A percentile compares a stretch with the other conserved stretches of the same genome.
These are phyloP conservation scores for Botrytis squamosa DNA, from an alignment of 2,329 filamentous ascomycete species.

Conservation along the genomic window DNA sequence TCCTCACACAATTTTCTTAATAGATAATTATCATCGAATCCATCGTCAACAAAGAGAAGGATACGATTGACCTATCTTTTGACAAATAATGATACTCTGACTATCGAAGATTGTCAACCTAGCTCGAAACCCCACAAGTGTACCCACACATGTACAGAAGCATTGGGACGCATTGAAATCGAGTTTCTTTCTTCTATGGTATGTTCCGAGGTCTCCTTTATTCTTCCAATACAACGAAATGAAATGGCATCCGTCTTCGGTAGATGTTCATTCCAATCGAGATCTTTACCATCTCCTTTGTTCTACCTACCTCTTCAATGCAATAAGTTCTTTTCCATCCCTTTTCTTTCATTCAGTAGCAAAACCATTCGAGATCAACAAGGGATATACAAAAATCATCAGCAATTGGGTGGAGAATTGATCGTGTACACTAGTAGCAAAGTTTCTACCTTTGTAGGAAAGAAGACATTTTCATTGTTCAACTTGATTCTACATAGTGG, in stretches of 20 bases:
- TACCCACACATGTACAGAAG: background rate
- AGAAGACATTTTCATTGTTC: background rate
- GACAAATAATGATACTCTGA: background rate
- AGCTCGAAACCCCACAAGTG: background rate
- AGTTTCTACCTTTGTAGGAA: background rate
- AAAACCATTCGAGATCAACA: background rate
- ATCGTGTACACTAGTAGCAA: background rate
- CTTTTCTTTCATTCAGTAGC: background rate
- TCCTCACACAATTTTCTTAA: background rate
- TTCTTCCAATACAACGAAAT: background rate
- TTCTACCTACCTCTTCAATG: background rate
- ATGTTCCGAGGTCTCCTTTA: background rate
- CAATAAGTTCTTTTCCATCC: background rate
- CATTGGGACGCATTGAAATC: background rate
- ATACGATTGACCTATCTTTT: background rate
- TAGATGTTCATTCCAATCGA: background rate
- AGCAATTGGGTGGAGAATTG: background rate
- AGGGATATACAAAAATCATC: background rate
- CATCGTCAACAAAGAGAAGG: background rate
- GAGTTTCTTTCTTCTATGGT: background rate
- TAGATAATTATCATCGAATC: background rate
- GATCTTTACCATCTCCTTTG: background rate
- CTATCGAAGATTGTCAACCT: background rate
- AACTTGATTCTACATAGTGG: background rate
- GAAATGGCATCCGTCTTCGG: too few species aligned